Conservation (phyloP, 2,329 filamentous ascomycete genomes). For the Epichloe scottii region DNA sequence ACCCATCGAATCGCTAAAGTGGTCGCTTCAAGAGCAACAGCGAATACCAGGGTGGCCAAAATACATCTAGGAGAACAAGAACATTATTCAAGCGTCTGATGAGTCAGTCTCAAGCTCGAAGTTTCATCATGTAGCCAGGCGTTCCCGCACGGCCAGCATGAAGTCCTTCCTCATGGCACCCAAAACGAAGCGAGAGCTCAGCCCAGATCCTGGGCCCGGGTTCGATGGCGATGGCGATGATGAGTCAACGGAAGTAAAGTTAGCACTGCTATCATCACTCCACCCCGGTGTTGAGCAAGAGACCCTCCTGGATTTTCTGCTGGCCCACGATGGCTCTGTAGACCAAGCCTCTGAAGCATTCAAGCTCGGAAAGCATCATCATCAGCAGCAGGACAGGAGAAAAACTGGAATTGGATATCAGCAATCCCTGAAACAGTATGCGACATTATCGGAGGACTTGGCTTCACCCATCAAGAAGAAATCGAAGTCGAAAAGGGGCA, state of each 20-base stretch:
- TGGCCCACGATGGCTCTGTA: slow-evolving; percentile 69
- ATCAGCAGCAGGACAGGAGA: slow-evolving; percentile 19
- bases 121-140: not conserved
- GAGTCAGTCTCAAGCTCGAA: not conserved
- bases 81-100: not conserved
- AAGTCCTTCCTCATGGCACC: slow-evolving; percentile 42
- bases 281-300: slow-evolving; percentile 52
- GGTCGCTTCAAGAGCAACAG: not conserved
- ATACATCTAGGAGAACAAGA: not conserved
- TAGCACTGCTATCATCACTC: slow-evolving; percentile 72
- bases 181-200: slow-evolving; percentile 32
- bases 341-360: slow-evolving; percentile 49
- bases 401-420: slow-evolving; percentile 39
- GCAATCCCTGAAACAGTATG: slow-evolving; percentile 47
- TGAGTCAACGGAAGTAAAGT: slow-evolving; percentile 79
- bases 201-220: slow-evolving; percentile 17
- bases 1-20: not conserved
- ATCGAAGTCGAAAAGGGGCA: slow-evolving; percentile 59
- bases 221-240: slow-evolving; percentile 1
- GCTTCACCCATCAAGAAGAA: slow-evolving; percentile 29
- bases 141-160: slow-evolving; percentile 25
- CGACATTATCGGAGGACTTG: slow-evolving; percentile 11
- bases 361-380: slow-evolving; percentile 11
- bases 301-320: slow-evolving; percentile 62
- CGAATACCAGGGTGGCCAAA: not conserved